Conservation (phyloP, 2,329 filamentous ascomycete genomes). For the Drechslerella stenobrocha region DNA sequence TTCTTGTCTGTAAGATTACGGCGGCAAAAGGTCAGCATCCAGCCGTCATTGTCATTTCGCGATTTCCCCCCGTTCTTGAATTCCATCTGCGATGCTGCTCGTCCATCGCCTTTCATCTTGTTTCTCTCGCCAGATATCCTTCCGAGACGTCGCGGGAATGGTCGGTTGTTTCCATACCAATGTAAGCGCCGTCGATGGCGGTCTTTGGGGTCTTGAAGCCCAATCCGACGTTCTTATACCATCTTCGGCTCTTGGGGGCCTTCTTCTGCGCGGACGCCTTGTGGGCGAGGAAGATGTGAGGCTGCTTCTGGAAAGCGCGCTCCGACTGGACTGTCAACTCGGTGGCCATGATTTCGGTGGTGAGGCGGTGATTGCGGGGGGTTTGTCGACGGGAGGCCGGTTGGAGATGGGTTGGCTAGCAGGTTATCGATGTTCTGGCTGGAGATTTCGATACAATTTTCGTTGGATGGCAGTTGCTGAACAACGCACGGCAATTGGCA, state of each 20-base stretch:
- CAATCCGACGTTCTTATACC: slow-evolving; percentile 99
- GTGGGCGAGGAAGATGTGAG: slow-evolving; percentile 99
- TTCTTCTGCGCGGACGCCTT: slow-evolving; percentile 88
- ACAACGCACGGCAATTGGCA: slow-evolving; percentile 5
- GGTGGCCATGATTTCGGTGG: slow-evolving; percentile 80
- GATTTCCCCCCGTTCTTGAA: slow-evolving; percentile 9
- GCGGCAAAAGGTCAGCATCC: slow-evolving; percentile 27
- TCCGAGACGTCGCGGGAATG: slow-evolving; percentile 20
- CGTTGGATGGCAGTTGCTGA: slow-evolving; percentile 16
- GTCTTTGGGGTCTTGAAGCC: slow-evolving; percentile 98
- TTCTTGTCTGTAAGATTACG: slow-evolving; percentile 82
- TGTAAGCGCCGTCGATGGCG: slow-evolving; percentile 98
- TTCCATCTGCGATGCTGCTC: slow-evolving; percentile 10
- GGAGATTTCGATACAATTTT: slow-evolving; percentile 32
- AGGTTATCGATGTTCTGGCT: slow-evolving; percentile 32
- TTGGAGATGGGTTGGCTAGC: slow-evolving; percentile 7
- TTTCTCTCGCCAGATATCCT: slow-evolving; percentile 14
- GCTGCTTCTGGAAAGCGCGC: slow-evolving; percentile 99
- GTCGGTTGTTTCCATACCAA: slow-evolving; percentile 65
- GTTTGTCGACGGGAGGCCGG: slow-evolving; percentile 50
- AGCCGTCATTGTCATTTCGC: neutral
- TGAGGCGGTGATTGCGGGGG: slow-evolving; percentile 56
- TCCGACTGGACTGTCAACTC: slow-evolving; percentile 99
- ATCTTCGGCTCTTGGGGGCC: slow-evolving; percentile 92
- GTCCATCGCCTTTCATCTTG: slow-evolving; percentile 4